phyloP scores from a whole-genome alignment of 2,329 filamentous ascomycete genomes.

The Penicillium capsulatum region DNA sequence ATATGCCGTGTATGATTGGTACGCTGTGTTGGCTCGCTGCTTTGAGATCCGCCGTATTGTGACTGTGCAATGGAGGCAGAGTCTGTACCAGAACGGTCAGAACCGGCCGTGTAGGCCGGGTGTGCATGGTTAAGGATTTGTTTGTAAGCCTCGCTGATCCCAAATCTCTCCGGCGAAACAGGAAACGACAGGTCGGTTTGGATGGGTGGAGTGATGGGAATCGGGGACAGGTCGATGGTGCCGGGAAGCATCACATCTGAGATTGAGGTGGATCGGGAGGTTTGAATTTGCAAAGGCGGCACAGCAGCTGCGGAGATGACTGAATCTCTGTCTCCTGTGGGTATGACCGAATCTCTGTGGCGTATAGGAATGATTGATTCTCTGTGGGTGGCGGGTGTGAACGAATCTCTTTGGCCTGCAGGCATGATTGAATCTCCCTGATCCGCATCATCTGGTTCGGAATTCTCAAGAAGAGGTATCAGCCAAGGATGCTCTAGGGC shows the following conservation, averaged over 20 bases:
- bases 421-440: not conserved
- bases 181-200: not conserved
- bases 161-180: constrained; percentile 1
- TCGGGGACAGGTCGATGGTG: constrained; percentile 4
- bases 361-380: too few species aligned
- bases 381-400: too few species aligned
- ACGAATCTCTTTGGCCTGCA: too few species aligned
- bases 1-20: constrained; percentile 1
- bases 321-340: too few species aligned
- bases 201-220: not conserved
- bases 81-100: not conserved
- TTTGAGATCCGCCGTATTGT: constrained; percentile 3
- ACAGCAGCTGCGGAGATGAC: too few species aligned
- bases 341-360: too few species aligned
- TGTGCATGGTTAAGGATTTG: constrained; percentile 2
- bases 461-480: constrained; percentile 3
- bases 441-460: constrained; percentile 1
- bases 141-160: constrained; percentile 5
- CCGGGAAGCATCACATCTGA: constrained; percentile 6
- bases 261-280: not conserved
- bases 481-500: constrained; percentile 8
- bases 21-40: constrained; percentile 1
- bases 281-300: not conserved
- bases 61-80: constrained; percentile 2
- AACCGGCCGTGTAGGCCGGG: not conserved